Conservation (phyloP, 805 yeast species). For the Starmerella sirachaensis region DNA sequence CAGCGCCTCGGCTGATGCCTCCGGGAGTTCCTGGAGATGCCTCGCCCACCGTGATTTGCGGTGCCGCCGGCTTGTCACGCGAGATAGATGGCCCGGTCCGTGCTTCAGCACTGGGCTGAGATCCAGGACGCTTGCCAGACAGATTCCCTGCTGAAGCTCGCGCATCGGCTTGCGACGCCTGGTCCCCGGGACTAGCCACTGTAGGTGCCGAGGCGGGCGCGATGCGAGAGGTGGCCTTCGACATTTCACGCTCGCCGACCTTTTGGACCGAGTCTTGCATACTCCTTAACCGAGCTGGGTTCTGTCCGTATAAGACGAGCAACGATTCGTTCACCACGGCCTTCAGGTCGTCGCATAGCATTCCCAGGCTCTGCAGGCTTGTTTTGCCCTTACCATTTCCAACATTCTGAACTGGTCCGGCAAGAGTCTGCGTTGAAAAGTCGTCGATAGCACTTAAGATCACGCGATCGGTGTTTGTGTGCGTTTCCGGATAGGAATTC, state of each 20-base stretch:
- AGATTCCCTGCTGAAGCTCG: too few species aligned
- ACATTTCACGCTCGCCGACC: slow-evolving; percentile 9
- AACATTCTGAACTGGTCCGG: background rate
- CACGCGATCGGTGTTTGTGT: slow-evolving; percentile 21
- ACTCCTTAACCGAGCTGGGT: slow-evolving; percentile 6
- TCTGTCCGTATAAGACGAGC: slow-evolving; percentile 6
- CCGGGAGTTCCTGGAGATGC: background rate
- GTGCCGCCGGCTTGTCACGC: background rate
- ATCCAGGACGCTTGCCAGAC: background rate
- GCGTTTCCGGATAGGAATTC: slow-evolving; percentile 9
- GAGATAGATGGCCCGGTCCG: slow-evolving; percentile 1
- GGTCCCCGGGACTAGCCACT: too few species aligned
- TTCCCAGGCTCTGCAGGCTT: slow-evolving; percentile 9
- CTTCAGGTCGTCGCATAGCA: slow-evolving; percentile 11
- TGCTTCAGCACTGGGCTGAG: background rate
- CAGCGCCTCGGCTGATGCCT: background rate
- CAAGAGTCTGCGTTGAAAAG: slow-evolving; percentile 18
- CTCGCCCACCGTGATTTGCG: background rate
- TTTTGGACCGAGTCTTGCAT: background rate
- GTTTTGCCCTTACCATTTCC: background rate
- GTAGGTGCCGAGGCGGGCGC: background rate
- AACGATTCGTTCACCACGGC: slow-evolving; percentile 10
- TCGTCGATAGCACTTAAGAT: slow-evolving; percentile 17
- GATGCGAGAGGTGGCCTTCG: background rate
- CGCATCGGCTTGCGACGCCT: too few species aligned